These are phyloP conservation scores for Phytophthora meadii DNA, from an alignment of 352 stramenopile genomes.

Conservation along the genomic window DNA sequence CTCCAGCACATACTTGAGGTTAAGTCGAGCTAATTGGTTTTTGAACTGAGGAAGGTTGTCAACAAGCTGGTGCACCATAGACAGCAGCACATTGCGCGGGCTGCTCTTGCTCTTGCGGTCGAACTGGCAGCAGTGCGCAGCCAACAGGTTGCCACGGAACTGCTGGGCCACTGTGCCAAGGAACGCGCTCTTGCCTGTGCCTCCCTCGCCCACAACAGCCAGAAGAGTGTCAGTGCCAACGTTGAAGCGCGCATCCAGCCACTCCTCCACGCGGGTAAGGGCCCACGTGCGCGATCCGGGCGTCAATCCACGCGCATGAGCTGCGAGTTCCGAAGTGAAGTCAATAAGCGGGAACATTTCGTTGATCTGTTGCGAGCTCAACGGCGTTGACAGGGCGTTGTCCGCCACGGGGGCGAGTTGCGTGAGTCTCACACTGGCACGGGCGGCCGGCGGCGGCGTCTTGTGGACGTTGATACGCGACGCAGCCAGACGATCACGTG, in stretches of 20 bases:
- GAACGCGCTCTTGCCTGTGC: conserved; percentile 76
- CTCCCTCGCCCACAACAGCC: conserved; percentile 72
- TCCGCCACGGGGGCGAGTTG: conserved; percentile 74
- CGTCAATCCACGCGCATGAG: conserved; percentile 49
- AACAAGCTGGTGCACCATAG: conserved; percentile 84
- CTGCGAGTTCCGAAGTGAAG: conserved; percentile 54
- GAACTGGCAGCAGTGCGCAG: conserved; percentile 79
- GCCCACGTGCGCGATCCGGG: conserved; percentile 70
- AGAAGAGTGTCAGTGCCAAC: conserved; percentile 62
- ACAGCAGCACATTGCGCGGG: conserved; percentile 78
- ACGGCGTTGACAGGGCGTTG: conserved; percentile 66
- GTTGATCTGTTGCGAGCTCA: conserved; percentile 76
- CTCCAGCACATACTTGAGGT: conserved; percentile 84
- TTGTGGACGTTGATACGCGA: conserved; percentile 38
- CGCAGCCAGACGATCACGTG: conserved; percentile 56
- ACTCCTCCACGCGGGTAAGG: conserved; percentile 73
- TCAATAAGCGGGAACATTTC: conserved; percentile 87
- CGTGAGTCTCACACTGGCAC: conserved; percentile 53
- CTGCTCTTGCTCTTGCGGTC: conserved; percentile 78
- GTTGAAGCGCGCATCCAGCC: conserved; percentile 78
- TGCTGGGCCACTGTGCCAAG: conserved; percentile 58
- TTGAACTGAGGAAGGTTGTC: conserved; percentile 74
- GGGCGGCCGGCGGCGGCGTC: conserved; percentile 17
- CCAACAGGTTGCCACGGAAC: conserved; percentile 62
- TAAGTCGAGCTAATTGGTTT: conserved; percentile 82